phyloP scores from a whole-genome alignment of 371 early-diverging fungal species.

The Mortierella sp. region DNA sequence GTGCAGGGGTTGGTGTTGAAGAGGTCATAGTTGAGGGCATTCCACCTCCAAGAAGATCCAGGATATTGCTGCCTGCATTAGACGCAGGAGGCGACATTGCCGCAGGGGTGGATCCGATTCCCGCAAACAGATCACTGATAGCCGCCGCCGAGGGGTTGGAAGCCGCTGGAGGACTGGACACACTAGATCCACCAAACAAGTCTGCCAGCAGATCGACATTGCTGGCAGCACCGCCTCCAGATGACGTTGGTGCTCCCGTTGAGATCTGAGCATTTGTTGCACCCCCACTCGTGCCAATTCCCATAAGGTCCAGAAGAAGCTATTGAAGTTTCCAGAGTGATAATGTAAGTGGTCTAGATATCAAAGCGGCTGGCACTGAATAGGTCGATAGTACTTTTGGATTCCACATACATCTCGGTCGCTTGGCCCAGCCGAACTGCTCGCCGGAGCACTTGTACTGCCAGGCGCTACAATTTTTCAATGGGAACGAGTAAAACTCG shows the following conservation, averaged over 20 bases:
- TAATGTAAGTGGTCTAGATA: neutral
- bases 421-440: conserved; percentile 60
- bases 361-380: too few species aligned
- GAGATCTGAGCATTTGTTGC: conserved; percentile 52
- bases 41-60: conserved; percentile 52
- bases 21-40: conserved; percentile 35
- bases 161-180: conserved; percentile 53
- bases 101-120: conserved; percentile 34
- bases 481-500: neutral
- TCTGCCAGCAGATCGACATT: conserved; percentile 84
- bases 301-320: conserved; percentile 85
- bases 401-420: conserved; percentile 63
- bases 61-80: conserved; percentile 30
- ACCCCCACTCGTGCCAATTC: conserved; percentile 70
- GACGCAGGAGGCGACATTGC: conserved; percentile 23
- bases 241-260: conserved; percentile 44
- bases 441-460: conserved; percentile 37
- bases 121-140: conserved; percentile 47
- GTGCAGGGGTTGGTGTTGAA: conserved; percentile 23
- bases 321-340: conserved; percentile 26
- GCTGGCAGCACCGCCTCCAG: conserved; percentile 56
- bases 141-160: conserved; percentile 51
- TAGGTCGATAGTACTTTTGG: too few species aligned
- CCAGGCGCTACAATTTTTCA: conserved; percentile 19
- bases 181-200: conserved; percentile 65